Evolutionary conservation across 495 filamentous ascomycete species (phyloP).

Genomic region (Penicillium parvum): DNA sequence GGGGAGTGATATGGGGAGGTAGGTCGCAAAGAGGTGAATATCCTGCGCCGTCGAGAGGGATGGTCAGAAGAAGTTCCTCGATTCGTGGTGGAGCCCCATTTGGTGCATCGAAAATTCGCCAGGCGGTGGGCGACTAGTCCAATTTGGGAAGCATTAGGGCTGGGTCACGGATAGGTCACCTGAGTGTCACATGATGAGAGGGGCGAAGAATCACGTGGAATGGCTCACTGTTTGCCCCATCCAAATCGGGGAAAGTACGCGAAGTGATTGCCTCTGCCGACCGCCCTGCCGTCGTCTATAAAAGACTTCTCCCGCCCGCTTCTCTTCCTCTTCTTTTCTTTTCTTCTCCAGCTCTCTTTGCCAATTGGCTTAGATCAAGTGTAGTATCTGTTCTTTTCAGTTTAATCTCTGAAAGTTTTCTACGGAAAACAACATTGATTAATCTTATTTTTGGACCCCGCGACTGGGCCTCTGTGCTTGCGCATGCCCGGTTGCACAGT

Average conservation of each 20-base stretch:
- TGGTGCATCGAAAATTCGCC: conserved; percentile 16
- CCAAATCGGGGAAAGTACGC: no score
- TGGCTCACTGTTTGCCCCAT: no score
- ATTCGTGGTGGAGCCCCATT: conserved; percentile 29
- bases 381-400: conserved; percentile 99
- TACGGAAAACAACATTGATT: conserved; percentile 75
- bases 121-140: conserved; percentile 28
- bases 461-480: conserved; percentile 72
- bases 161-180: conserved; percentile 20
- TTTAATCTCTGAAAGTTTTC: conserved; percentile 76
- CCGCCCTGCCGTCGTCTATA: conserved; percentile 10
- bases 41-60: conserved; percentile 49
- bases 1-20: conserved; percentile 22
- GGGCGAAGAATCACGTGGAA: no score
- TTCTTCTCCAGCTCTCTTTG: conserved; percentile 55
- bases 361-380: conserved; percentile 82
- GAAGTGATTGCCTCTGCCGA: no score
- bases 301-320: conserved; percentile 23
- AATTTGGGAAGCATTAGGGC: conserved; percentile 18
- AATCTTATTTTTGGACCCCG: conserved; percentile 71
- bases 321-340: conserved; percentile 41
- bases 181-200: background rate
- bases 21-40: conserved; percentile 59
- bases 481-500: conserved; percentile 68
- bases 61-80: conserved; percentile 24